Conservation (phyloP, 2,329 filamentous ascomycete genomes). For the Claviceps citrina region DNA sequence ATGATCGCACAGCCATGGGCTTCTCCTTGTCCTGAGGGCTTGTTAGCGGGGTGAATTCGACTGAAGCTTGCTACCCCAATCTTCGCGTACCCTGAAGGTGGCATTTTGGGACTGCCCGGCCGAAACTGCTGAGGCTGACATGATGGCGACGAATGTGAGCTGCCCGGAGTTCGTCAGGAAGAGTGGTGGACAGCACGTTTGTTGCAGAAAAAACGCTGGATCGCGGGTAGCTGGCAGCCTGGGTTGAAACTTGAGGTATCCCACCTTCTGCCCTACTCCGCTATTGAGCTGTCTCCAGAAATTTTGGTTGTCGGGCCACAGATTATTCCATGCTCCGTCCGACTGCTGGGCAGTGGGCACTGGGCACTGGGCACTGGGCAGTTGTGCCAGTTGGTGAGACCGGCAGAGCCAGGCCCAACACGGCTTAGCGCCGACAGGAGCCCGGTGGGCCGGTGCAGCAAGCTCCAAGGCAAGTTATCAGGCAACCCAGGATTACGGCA, state of each 20-base stretch:
- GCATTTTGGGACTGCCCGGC: slow-evolving; percentile 31
- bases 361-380: no score
- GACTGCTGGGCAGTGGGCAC: no score
- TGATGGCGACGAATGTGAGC: slow-evolving; percentile 26
- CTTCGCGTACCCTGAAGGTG: slow-evolving; percentile 38
- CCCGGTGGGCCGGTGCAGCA: slow-evolving; percentile 16
- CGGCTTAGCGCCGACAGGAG: slow-evolving; percentile 13
- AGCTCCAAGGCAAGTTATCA: slow-evolving; percentile 26
- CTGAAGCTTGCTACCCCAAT: slow-evolving; percentile 15
- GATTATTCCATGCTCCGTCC: slow-evolving; percentile 26
- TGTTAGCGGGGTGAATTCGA: slow-evolving; percentile 23
- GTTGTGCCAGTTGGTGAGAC: slow-evolving; percentile 2
- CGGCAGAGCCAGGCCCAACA: slow-evolving; percentile 7
- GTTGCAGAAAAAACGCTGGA: slow-evolving; percentile 11
- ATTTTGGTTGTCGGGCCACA: slow-evolving; percentile 24
- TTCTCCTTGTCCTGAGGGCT: slow-evolving; percentile 71
- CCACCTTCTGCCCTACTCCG: slow-evolving; percentile 26
- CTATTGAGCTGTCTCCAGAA: slow-evolving; percentile 19
- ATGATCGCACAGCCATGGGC: slow-evolving; percentile 88
- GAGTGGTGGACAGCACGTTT: slow-evolving; percentile 17
- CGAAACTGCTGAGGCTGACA: slow-evolving; percentile 27
- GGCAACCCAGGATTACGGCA: slow-evolving; percentile 20
- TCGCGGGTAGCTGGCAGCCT: slow-evolving; percentile 15
- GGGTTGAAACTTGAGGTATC: slow-evolving; percentile 23
- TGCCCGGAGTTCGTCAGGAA: slow-evolving; percentile 13